Evolutionary conservation across 306 rosid genomes (phyloP).

Genomic region (Dicorynia guianensis): DNA sequence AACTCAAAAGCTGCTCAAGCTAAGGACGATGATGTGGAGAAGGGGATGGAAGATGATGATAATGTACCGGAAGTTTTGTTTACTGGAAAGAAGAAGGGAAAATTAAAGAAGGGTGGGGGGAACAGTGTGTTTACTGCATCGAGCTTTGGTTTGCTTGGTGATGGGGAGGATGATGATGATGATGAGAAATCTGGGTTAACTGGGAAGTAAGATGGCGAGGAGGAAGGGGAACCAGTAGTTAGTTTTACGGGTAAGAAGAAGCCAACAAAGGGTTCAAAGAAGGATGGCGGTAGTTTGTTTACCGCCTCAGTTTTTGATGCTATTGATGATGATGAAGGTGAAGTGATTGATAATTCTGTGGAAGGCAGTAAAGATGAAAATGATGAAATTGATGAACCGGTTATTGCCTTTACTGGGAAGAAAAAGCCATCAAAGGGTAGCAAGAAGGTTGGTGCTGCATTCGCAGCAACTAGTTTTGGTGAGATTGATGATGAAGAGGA

Average conservation of each 20-base stretch:
- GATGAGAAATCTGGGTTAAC: conserved; percentile 51
- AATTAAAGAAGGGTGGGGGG: conserved; percentile 74
- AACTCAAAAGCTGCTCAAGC: conserved; percentile 49
- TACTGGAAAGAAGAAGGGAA: conserved; percentile 86
- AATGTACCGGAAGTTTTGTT: conserved; percentile 59
- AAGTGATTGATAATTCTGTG: conserved; percentile 48
- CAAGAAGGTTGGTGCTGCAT: conserved; percentile 53
- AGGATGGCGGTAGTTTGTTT: conserved; percentile 61
- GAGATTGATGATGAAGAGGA: conserved; percentile 60
- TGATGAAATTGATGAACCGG: conserved; percentile 63
- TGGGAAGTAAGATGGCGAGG: conserved; percentile 39
- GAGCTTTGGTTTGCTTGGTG: conserved; percentile 75
- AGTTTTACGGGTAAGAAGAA: conserved; percentile 75
- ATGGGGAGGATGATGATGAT: conserved; percentile 49
- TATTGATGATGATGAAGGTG: conserved; percentile 64
- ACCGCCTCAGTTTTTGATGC: conserved; percentile 58
- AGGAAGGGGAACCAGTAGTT: conserved; percentile 53
- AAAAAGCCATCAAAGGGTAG: conserved; percentile 77
- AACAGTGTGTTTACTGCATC: conserved; percentile 54
- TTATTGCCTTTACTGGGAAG: conserved; percentile 69
- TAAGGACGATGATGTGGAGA: conserved; percentile 47
- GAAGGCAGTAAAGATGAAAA: conserved; percentile 37
- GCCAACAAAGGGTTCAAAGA: conserved; percentile 59
- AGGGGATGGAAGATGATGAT: conserved; percentile 46
- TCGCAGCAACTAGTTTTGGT: conserved; percentile 53